phyloP scores from a whole-genome alignment of 2,329 filamentous ascomycete species.

The Aspergillus flavus region DNA sequence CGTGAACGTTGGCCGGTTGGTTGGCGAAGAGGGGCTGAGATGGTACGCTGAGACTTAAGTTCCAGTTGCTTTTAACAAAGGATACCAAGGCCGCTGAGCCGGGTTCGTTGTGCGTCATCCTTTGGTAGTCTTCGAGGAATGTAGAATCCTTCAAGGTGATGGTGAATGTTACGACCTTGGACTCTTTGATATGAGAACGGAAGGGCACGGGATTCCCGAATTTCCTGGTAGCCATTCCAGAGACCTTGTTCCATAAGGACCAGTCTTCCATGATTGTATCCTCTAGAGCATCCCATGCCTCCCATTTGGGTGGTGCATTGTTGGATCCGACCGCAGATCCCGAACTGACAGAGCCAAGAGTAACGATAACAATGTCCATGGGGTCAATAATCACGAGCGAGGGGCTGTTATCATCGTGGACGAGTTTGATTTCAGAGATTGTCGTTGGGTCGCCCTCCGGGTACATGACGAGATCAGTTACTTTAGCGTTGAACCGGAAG shows the following conservation, averaged over 20 bases:
- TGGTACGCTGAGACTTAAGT: constrained; percentile 43
- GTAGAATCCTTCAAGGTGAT: constrained; percentile 37
- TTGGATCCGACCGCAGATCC: constrained; percentile 37
- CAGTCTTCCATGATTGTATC: constrained; percentile 35
- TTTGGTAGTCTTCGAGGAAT: constrained; percentile 27
- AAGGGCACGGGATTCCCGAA: constrained; percentile 42
- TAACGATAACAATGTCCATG: constrained; percentile 42
- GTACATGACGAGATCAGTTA: constrained; percentile 25
- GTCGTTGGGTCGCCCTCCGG: constrained; percentile 28
- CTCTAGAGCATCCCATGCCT: constrained; percentile 5
- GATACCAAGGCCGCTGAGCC: constrained; percentile 37
- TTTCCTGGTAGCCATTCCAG: constrained; percentile 30
- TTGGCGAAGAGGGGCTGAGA: constrained; percentile 46
- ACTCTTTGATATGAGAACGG: constrained; percentile 32
- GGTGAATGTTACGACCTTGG: constrained; percentile 43
- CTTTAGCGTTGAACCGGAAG: constrained; percentile 28
- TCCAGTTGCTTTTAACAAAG: constrained; percentile 42
- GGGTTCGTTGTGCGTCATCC: constrained; percentile 37
- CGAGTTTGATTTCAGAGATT: constrained; percentile 32
- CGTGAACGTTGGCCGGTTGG: constrained; percentile 35
- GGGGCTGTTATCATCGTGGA: constrained; percentile 20
- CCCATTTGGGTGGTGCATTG: constrained; percentile 21
- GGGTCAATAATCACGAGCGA: constrained; percentile 29
- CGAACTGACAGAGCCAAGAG: constrained; percentile 43
- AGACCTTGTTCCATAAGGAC: constrained; percentile 41